Conservation (phyloP, 768 basidiomycete species). For the Porpolomopsis calyptriformis region DNA sequence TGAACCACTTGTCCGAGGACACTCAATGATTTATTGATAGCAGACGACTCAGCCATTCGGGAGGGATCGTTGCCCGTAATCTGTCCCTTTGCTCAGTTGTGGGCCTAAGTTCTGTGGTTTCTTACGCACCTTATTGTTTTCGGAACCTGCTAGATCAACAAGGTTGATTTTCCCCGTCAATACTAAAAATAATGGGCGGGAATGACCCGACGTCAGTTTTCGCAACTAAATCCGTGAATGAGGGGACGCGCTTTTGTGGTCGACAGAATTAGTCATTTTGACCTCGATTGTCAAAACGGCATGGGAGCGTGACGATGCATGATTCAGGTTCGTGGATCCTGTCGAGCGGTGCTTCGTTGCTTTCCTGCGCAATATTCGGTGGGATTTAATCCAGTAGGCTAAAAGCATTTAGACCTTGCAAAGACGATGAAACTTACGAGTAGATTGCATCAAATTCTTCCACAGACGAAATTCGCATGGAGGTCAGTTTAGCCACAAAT, state of each 20-base stretch:
- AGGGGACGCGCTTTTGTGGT: conserved; percentile 40
- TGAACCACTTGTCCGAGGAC: conserved; percentile 84
- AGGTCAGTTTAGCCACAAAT: conserved; percentile 44
- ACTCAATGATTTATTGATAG: conserved; percentile 84
- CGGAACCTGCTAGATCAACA: conserved; percentile 83
- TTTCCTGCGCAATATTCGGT: conserved; percentile 28
- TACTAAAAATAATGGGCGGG: conserved; percentile 34
- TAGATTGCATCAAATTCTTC: conserved; percentile 39
- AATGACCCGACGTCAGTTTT: not conserved
- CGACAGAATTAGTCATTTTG: conserved; percentile 40
- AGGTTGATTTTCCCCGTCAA: conserved; percentile 72
- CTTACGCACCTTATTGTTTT: conserved; percentile 70
- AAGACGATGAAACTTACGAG: conserved; percentile 23
- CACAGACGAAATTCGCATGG: conserved; percentile 28
- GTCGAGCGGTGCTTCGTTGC: conserved; percentile 74
- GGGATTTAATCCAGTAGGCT: conserved; percentile 1
- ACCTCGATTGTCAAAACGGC: conserved; percentile 73
- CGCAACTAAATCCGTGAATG: not conserved
- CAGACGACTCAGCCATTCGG: conserved; percentile 82
- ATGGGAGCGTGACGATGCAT: conserved; percentile 79
- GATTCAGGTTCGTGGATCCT: conserved; percentile 79
- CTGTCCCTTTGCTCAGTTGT: conserved; percentile 17
- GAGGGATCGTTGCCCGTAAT: conserved; percentile 77
- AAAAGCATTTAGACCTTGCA: too few relatives aligned
- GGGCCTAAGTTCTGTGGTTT: not conserved